Evolutionary conservation across 495 filamentous ascomycete genomes (phyloP), one percentile per base, ranked within the genome.

Genomic region (Lophium mytilinum): DNA sequence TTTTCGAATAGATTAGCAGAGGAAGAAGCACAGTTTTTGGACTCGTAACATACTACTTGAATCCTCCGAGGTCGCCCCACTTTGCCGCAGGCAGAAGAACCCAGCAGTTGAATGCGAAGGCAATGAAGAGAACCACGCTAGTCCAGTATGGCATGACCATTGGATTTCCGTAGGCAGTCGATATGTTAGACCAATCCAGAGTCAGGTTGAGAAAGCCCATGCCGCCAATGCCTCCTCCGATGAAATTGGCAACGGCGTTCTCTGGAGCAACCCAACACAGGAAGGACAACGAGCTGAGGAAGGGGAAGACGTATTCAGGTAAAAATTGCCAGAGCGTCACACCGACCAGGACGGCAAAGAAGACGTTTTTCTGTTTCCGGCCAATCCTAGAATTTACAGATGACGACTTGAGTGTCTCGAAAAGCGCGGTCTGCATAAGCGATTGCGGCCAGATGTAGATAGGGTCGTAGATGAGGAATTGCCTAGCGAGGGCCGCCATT

Each of bases 211-310:
- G 68, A 54, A 81, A 75, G 0, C 80, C 79, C 78, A 83, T 81
- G 9, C 79, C 80, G 1, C 80, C 79, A 18, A 80, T 68, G 0
- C 80, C 80, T 6, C 75, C 75, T 4, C 80, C 80, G 18, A 81
- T 73, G 57, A 81, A 83, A 62, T 83, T 83, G 61, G 77, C 79
- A 3, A 78, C 71, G 7, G 71, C 64, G 57, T 80, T 81, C 15
- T 71, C 71, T 8, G 79, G 79, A 7, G 80, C 79, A 12, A 83
- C 78, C 80, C 80, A 81, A 68, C 80, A 83, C n/a, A 83, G 71
- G 50, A 81, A 81, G 2, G 80, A 77, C 10, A 83, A 68, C 0
- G 80, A 83, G n/a, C 73, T 76, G 11, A 77, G 64, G 55, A 81
- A 76, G 0, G 78, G 79, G 57, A 83, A 83, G 12, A 76, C 72